Percentiles rank a stretch among this genome's conserved stretches.
Conservation (phyloP, 257 asterid genomes). For the Solanum medicagineum region DNA sequence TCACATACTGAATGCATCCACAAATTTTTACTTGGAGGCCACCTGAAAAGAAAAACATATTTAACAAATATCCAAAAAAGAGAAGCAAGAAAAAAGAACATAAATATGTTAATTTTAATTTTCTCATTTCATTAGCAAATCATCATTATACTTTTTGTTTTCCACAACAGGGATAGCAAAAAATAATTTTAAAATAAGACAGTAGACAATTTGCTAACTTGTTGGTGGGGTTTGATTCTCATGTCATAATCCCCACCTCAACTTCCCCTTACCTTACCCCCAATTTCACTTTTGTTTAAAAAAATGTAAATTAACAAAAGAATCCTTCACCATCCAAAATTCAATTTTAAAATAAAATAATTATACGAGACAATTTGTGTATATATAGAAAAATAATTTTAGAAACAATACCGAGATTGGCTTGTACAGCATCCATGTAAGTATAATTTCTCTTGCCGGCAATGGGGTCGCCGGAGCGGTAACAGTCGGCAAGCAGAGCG, state of each 20-base stretch:
- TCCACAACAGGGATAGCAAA: not conserved
- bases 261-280: not conserved
- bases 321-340: too few species aligned
- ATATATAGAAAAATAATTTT: not conserved
- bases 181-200: not conserved
- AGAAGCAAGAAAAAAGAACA: not conserved
- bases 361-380: not conserved
- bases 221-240: too few species aligned
- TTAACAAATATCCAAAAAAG: not conserved
- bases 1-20: constrained; percentile 77
- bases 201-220: not conserved
- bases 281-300: not conserved
- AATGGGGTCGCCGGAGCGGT: constrained; percentile 29
- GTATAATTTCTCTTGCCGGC: constrained; percentile 44
- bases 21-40: constrained; percentile 79
- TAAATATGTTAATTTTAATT: not conserved
- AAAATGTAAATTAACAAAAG: too few species aligned
- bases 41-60: constrained; percentile 25
- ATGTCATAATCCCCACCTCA: not conserved
- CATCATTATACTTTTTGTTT: not conserved
- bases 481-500: constrained; percentile 33
- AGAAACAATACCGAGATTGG: constrained; percentile 25
- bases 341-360: not conserved
- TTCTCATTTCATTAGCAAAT: not conserved
- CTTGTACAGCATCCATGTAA: constrained; percentile 40